Base-by-base conservation (phyloP, 2,329 filamentous ascomycete species). In the Pezicula radicicola region DNA sequence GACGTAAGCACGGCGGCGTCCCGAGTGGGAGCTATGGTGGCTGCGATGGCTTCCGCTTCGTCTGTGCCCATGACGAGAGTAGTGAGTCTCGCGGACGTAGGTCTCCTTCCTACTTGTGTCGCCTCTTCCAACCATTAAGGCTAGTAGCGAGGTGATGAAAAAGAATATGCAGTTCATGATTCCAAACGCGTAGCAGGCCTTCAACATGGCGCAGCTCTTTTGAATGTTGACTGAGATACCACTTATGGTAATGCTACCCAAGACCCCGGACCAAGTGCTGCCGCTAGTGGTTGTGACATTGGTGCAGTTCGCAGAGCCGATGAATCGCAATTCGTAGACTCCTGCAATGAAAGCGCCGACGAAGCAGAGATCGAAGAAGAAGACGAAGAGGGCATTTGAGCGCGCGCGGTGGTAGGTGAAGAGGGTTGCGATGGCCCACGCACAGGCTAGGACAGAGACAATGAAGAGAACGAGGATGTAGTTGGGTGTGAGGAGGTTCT, bases 111-210 rank as follows among this genome's bases (percentile, higher is more conserved):
- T 56, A 8, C 53, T 48, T 2, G 49, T 44, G 9, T 50, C 27
- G 0, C 53, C 48, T 13, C 57, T 50, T 0, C 62, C 58, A 18
- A 63, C 58, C 40, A 63, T 54, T 58, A 75, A 80, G 25, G 91
- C 90, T 41, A 94, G 75, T 27, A 93, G 71, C 48, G 83, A 80
- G 3, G 90, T 94, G 65, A 87, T 75, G 68, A 87, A 85, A 73
- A 96, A 96, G 67, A 92, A 86, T 58, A 94, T 74, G 59, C 77
- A 75, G 69, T 94, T 89, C 79, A 97, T 95, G 69, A 97, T 97
- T 46, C 83, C 91, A 60, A 97, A 85, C 3, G 91, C 93, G 72
- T 91, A 97, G 60, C 78, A 80, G 1, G 92, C 88, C 80, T 97
- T 97, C 65, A 96, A 82, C 90, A 97, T 94, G 46, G 87, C 82